Evolutionary conservation across 2,329 filamentous ascomycete genomes (phyloP).

Genomic region (Lomentospora prolificans): DNA sequence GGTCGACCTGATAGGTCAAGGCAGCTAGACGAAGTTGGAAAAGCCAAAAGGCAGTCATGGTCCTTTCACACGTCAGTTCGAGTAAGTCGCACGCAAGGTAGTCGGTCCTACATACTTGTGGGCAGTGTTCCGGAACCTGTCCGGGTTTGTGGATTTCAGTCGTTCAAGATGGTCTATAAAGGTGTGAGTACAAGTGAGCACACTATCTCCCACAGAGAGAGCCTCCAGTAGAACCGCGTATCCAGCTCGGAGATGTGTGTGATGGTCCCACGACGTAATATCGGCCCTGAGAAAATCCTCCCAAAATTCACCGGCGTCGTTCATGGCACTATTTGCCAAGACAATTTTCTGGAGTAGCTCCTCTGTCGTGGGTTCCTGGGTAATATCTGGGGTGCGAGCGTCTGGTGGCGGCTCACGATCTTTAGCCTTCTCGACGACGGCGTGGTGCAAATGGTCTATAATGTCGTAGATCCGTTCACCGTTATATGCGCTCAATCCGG

Average conservation of each 20-base stretch:
- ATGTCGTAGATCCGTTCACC: constrained; percentile 5
- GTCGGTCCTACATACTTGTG: constrained; percentile 16
- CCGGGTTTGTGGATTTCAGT: constrained; percentile 16
- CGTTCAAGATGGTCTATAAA: constrained; percentile 20
- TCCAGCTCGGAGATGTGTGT: constrained; percentile 22
- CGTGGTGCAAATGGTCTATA: constrained; percentile 5
- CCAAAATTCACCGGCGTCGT: constrained; percentile 16
- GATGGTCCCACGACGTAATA: constrained; percentile 22
- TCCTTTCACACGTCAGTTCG: background rate
- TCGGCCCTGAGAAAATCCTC: constrained; percentile 17
- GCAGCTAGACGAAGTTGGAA: constrained; percentile 22
- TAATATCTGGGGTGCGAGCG: background rate
- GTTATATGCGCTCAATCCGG: background rate
- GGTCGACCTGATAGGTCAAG: constrained; percentile 15
- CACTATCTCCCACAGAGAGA: constrained; percentile 14
- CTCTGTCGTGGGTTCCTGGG: background rate
- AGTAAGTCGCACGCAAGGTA: background rate
- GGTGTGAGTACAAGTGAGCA: constrained; percentile 19
- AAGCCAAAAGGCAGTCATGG: constrained; percentile 25
- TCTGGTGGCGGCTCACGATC: background rate
- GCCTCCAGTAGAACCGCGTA: constrained; percentile 21
- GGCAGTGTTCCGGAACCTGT: constrained; percentile 23
- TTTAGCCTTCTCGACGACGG: background rate
- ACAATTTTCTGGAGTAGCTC: background rate
- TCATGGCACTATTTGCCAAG: background rate